Percentiles rank a stretch among this genome's conserved stretches.
Conservation (phyloP, 352 stramenopile species). For the Phytophthora fragariae region DNA sequence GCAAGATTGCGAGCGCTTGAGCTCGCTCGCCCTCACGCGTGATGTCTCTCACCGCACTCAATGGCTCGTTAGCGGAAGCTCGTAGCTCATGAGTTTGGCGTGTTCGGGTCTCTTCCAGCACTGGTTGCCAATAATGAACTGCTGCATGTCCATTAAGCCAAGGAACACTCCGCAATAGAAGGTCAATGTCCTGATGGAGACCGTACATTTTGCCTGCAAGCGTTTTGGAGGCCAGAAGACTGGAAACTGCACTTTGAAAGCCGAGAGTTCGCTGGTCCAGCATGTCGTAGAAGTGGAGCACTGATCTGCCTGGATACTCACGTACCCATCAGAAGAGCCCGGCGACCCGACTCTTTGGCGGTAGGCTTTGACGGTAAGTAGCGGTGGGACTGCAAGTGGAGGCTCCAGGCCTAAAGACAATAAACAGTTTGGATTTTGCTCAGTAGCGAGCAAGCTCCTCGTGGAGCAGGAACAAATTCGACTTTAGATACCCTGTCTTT, state of each 20-base stretch:
- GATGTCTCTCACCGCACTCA: neutral
- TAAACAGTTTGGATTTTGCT: too few species aligned
- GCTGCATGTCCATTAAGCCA: neutral
- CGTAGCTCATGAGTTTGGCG: neutral
- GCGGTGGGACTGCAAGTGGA: too few species aligned
- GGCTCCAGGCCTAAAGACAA: too few species aligned
- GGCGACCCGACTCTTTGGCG: too few species aligned
- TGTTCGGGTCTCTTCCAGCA: neutral
- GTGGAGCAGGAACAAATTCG: too few species aligned
- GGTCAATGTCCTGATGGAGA: neutral
- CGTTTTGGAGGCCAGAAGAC: neutral
- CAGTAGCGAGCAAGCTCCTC: too few species aligned
- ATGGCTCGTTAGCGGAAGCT: neutral
- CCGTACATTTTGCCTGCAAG: neutral
- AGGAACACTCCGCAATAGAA: neutral
- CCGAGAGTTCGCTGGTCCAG: neutral
- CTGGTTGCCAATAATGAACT: neutral
- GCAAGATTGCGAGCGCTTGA: neutral
- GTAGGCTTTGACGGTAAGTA: too few species aligned
- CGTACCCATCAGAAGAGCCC: too few species aligned
- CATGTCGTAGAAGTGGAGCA: neutral
- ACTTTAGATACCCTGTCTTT: too few species aligned
- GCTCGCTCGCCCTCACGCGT: neutral
- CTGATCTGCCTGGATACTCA: too few species aligned
- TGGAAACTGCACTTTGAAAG: neutral